A percentile compares a stretch with the other conserved stretches of the same genome.
phyloP scores from a whole-genome alignment of 2,329 filamentous ascomycete species.

The Pezicula rhizophila region DNA sequence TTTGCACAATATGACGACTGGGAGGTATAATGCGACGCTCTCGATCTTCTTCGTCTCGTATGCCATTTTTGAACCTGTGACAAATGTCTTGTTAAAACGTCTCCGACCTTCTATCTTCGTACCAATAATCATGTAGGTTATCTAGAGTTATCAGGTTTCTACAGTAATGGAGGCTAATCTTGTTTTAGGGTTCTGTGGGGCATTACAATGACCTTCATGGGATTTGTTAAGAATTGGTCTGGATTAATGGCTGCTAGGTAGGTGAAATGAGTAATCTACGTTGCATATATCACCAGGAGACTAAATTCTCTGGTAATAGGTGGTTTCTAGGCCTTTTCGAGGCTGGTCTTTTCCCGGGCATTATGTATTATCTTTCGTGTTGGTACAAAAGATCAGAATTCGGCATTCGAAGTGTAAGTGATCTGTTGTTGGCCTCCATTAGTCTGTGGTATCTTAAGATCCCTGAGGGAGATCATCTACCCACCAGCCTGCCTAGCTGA shows the following conservation, averaged over 20 bases:
- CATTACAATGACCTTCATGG: slow-evolving; percentile 62
- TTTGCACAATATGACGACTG: slow-evolving; percentile 50
- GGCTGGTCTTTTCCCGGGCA: slow-evolving; percentile 69
- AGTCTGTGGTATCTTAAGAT: too few relatives aligned
- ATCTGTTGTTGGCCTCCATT: too few relatives aligned
- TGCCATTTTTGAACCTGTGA: slow-evolving; percentile 68
- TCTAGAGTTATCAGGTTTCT: too few relatives aligned
- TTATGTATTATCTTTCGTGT: slow-evolving; percentile 76
- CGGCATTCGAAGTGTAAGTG: slow-evolving; percentile 58
- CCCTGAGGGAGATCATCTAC: too few relatives aligned
- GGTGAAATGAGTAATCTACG: too few relatives aligned
- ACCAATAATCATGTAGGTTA: slow-evolving; percentile 68
- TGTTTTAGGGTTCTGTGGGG: slow-evolving; percentile 55
- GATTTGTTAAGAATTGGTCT: slow-evolving; percentile 56
- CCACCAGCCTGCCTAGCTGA: too few relatives aligned
- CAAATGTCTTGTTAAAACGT: slow-evolving; percentile 74
- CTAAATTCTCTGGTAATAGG: slow-evolving; percentile 24
- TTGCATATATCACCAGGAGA: too few relatives aligned
- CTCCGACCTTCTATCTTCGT: slow-evolving; percentile 74
- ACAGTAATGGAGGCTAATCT: slow-evolving; percentile 8
- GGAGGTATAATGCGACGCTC: slow-evolving; percentile 67
- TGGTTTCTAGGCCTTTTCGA: slow-evolving; percentile 71
- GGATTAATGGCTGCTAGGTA: slow-evolving; percentile 54
- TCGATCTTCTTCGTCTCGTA: slow-evolving; percentile 88
- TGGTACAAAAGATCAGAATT: slow-evolving; percentile 81